phyloP scores from a whole-genome alignment of 306 rosid genomes.

The Amphicarpaea edgeworthii region DNA sequence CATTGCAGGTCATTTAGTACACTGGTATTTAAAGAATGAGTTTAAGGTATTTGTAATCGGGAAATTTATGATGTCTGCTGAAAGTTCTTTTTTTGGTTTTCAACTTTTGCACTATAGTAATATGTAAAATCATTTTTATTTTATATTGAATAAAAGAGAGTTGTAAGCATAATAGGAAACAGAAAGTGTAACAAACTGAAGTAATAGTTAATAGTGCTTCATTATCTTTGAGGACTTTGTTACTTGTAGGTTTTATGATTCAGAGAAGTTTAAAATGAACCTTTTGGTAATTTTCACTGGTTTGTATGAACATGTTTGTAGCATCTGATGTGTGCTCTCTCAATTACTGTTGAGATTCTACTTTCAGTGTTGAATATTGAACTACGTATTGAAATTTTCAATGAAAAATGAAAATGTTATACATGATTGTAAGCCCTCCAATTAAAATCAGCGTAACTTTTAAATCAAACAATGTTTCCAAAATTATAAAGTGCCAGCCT shows the following conservation, averaged over 20 bases:
- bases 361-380: too few relatives aligned
- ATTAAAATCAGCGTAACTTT: too few relatives aligned
- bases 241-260: conserved; percentile 7
- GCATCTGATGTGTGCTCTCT: too few relatives aligned
- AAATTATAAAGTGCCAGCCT: too few relatives aligned
- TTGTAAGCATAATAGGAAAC: conserved; percentile 28
- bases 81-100: conserved; percentile 1
- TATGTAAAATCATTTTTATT: background rate
- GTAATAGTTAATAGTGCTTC: background rate
- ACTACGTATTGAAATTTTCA: too few relatives aligned
- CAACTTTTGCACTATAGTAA: conserved; percentile 8
- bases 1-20: conserved; percentile 31
- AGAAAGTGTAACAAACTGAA: conserved; percentile 10
- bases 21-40: conserved; percentile 18
- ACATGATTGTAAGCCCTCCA: too few relatives aligned
- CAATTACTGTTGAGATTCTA: background rate
- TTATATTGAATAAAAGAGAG: conserved; percentile 3
- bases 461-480: too few relatives aligned
- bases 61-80: conserved; percentile 15
- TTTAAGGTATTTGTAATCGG: conserved; percentile 25
- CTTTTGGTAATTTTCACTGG: background rate
- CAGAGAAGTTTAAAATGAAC: background rate
- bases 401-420: too few relatives aligned
- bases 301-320: conserved; percentile 8
- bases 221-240: background rate